These are phyloP conservation scores for Diplosphaera chodatii DNA, from an alignment of 139 green algal species.

Conservation along the genomic window DNA sequence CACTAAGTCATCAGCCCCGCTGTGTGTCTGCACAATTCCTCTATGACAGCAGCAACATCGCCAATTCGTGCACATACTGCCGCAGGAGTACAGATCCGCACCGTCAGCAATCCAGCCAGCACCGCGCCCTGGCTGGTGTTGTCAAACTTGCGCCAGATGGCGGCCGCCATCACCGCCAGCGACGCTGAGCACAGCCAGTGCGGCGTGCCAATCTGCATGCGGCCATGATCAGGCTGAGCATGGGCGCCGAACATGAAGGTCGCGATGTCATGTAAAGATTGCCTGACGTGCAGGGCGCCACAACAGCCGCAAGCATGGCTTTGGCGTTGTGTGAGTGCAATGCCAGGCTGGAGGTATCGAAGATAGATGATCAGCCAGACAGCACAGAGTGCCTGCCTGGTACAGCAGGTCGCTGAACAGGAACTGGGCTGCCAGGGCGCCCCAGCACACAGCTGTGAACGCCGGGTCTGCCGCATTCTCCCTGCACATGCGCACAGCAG, in stretches of 20 bases:
- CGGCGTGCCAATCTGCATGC: too few relatives aligned
- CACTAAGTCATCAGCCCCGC: neutral
- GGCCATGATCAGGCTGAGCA: too few relatives aligned
- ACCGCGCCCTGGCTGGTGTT: slow-evolving; percentile 10
- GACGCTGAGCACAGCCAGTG: slow-evolving; percentile 1
- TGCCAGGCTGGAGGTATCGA: neutral
- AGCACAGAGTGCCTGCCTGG: slow-evolving; percentile 8
- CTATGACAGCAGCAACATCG: too few relatives aligned
- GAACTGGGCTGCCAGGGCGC: slow-evolving; percentile 4
- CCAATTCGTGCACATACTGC: neutral
- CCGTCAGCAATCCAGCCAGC: slow-evolving; percentile 9
- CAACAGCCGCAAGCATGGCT: too few relatives aligned
- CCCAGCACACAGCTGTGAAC: slow-evolving; percentile 4
- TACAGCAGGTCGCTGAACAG: slow-evolving; percentile 15
- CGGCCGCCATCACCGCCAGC: neutral
- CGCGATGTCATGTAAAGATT: too few relatives aligned
- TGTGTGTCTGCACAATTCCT: too few relatives aligned
- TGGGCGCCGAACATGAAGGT: too few relatives aligned
- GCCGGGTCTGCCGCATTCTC: neutral
- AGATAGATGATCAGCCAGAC: neutral
- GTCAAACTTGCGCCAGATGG: slow-evolving; percentile 12
- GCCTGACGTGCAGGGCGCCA: too few relatives aligned
- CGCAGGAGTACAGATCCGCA: neutral
- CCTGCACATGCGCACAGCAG: neutral
- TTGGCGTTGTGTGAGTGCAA: too few relatives aligned